phyloP scores from a whole-genome alignment of 768 basidiomycete genomes.

The Hysterangium stoloniferum region DNA sequence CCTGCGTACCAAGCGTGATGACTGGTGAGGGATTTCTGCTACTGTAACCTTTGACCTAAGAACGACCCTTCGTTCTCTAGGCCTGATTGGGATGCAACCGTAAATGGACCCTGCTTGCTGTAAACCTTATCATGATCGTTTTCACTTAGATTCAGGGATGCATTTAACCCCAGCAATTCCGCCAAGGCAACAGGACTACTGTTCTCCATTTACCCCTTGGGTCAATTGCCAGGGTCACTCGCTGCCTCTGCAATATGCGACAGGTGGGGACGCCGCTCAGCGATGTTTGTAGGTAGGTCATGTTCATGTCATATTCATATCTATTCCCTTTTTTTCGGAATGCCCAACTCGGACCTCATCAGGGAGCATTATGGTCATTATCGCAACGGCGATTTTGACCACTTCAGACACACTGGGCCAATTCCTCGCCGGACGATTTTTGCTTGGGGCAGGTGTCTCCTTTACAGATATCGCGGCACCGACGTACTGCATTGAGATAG shows the following conservation, averaged over 20 bases:
- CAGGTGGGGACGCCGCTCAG: constrained; percentile 22
- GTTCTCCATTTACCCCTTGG: constrained; percentile 13
- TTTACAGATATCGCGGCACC: constrained; percentile 17
- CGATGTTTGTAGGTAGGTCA: constrained; percentile 23
- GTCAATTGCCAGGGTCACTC: constrained; percentile 12
- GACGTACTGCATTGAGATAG: constrained; percentile 26
- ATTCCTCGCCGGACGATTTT: constrained; percentile 27
- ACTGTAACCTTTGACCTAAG: neutral
- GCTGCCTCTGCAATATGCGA: constrained; percentile 22
- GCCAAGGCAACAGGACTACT: constrained; percentile 10
- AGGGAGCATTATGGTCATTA: constrained; percentile 14
- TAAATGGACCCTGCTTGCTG: too few species aligned
- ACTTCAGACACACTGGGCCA: constrained; percentile 17
- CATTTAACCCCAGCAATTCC: constrained; percentile 1
- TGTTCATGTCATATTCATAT: neutral
- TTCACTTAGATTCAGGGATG: neutral
- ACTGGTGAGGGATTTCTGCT: neutral
- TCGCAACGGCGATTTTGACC: constrained; percentile 23
- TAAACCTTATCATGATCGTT: too few species aligned
- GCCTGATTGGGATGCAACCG: neutral
- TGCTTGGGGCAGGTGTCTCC: constrained; percentile 21
- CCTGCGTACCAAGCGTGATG: neutral
- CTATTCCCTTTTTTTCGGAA: neutral
- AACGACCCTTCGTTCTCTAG: neutral
- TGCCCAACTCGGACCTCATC: neutral